Percentiles rank a stretch among this genome's conserved stretches.
These are phyloP conservation scores for Kluyveromyces sp. DNA, from an alignment of 1,139 yeast species.

Conservation along the genomic window DNA sequence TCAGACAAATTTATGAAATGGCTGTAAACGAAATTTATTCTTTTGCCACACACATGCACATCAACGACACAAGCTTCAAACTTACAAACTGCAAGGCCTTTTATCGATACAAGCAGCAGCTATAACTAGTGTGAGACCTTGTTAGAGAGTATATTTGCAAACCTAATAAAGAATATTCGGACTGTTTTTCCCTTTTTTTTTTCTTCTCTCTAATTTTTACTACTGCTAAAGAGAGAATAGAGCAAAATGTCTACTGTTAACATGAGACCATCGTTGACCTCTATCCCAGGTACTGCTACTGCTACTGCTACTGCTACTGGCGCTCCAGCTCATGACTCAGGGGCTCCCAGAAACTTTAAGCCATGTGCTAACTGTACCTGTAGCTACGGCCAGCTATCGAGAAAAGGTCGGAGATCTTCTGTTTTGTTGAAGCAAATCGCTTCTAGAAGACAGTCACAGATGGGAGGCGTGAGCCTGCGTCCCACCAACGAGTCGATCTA, in stretches of 20 bases:
- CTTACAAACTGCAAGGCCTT: too few species aligned
- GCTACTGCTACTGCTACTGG: slow-evolving; percentile 6
- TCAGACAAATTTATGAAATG: too few species aligned
- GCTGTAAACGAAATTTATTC: too few species aligned
- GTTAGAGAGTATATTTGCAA: too few species aligned
- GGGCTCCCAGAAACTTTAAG: slow-evolving; percentile 25
- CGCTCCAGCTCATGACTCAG: slow-evolving; percentile 5
- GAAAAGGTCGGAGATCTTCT: slow-evolving; percentile 51
- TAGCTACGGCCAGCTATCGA: slow-evolving; percentile 68
- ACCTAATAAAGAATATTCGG: too few species aligned
- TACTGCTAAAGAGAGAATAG: too few species aligned
- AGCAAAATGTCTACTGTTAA: slow-evolving; percentile 4
- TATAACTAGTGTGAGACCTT: too few species aligned
- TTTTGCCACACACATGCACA: too few species aligned
- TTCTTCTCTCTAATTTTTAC: too few species aligned
- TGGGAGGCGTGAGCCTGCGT: slow-evolving; percentile 10
- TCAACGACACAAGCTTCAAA: too few species aligned
- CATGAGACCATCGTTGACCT: slow-evolving; percentile 10
- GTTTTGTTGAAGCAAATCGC: slow-evolving; percentile 31
- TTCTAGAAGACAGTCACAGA: slow-evolving; percentile 14
- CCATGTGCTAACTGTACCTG: slow-evolving; percentile 72
- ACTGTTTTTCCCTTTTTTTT: too few species aligned
- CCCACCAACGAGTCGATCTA: slow-evolving; percentile 30
- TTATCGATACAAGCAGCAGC: too few species aligned
- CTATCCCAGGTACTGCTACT: slow-evolving; percentile 8